A percentile compares a stretch with the other conserved stretches of the same genome.
Conservation (phyloP, 495 filamentous ascomycete species). For the Annulohypoxylon stygium region DNA sequence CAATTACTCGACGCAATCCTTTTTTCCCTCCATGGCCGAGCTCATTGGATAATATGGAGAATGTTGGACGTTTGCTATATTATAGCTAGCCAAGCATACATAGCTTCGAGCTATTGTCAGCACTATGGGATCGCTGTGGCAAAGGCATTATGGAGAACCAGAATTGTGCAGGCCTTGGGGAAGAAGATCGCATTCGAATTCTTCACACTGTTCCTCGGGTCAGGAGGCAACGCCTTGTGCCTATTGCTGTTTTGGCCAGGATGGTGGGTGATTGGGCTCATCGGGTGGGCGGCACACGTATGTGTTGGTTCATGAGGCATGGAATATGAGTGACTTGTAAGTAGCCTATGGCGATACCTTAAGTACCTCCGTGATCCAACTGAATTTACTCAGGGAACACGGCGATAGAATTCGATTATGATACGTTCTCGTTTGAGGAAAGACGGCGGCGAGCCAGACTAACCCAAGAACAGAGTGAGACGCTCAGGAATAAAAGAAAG, state of each 20-base stretch:
- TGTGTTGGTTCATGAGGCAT: background rate
- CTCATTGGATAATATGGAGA: conserved; percentile 42
- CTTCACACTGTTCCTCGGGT: conserved; percentile 57
- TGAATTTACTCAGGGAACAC: background rate
- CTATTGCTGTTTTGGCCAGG: conserved; percentile 65
- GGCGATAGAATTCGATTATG: background rate
- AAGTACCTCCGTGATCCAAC: background rate
- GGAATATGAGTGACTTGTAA: background rate
- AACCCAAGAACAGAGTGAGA: background rate
- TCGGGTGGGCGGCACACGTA: background rate
- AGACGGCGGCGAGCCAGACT: background rate
- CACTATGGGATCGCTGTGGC: conserved; percentile 11
- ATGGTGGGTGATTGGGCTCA: conserved; percentile 57
- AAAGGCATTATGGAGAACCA: conserved; percentile 52
- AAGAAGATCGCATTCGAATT: conserved; percentile 62
- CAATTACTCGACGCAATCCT: conserved; percentile 42
- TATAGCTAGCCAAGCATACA: conserved; percentile 37
- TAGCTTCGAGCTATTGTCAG: conserved; percentile 30
- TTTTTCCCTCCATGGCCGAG: conserved; percentile 46
- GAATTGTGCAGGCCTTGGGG: conserved; percentile 46
- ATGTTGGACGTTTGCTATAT: conserved; percentile 34
- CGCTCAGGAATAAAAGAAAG: conserved; percentile 83
- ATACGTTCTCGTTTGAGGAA: background rate
- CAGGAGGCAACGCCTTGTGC: conserved; percentile 55
- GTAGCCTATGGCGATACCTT: background rate